These are phyloP conservation scores for Microbotryum saponariae DNA, from an alignment of 1,284 basidiomycete genomes.

Conservation along the genomic window DNA sequence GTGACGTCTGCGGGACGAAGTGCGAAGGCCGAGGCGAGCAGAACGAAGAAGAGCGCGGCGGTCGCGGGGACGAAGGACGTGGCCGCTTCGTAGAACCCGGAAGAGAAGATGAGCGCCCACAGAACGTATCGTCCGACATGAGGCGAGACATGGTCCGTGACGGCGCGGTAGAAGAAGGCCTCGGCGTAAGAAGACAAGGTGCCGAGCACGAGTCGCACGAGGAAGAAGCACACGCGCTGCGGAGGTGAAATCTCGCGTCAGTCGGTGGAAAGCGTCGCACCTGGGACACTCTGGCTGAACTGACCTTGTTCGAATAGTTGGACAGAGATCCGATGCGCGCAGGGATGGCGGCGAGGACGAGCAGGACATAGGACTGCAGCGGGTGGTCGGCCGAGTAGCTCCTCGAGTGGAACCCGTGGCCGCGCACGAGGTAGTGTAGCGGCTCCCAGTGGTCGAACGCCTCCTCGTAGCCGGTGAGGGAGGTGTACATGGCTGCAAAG, in stretches of 20 bases:
- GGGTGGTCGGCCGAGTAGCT: constrained; percentile 85
- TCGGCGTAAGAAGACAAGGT: constrained; percentile 69
- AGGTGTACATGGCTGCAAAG: constrained; percentile 83
- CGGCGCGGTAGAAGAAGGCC: constrained; percentile 72
- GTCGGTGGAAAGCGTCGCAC: constrained; percentile 42
- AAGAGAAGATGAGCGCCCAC: constrained; percentile 71
- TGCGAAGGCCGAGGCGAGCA: constrained; percentile 69
- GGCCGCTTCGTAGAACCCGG: constrained; percentile 89
- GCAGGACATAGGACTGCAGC: constrained; percentile 89
- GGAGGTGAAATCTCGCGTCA: constrained; percentile 45
- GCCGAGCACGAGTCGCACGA: constrained; percentile 71
- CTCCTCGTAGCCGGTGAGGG: constrained; percentile 94
- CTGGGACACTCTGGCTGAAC: constrained; percentile 40
- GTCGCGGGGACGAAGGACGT: constrained; percentile 84
- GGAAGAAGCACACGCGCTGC: constrained; percentile 78
- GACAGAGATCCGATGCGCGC: constrained; percentile 40
- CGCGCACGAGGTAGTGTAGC: constrained; percentile 63
- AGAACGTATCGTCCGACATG: constrained; percentile 85
- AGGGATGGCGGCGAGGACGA: constrained; percentile 57
- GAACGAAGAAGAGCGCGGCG: constrained; percentile 86
- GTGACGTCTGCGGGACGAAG: constrained; percentile 55
- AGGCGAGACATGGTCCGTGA: constrained; percentile 75
- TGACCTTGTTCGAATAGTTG: no score
- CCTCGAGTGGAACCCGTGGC: constrained; percentile 87
- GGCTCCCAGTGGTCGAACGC: constrained; percentile 99